Evolutionary conservation across 2,329 filamentous ascomycete species (phyloP).

Genomic region (Dactylellina haptotyla): DNA sequence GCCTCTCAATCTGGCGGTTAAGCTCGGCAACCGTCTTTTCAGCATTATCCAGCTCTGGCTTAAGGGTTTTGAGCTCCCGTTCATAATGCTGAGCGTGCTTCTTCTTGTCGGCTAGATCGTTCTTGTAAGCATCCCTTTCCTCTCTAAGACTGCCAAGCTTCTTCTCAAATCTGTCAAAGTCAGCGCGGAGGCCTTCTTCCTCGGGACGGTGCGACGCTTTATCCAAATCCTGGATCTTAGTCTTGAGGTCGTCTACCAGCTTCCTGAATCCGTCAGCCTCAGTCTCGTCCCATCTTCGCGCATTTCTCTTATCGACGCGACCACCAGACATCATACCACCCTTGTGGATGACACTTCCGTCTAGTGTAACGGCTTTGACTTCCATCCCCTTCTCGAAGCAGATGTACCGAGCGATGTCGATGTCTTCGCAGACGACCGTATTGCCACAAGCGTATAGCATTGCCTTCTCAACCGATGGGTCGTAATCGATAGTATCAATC

Average conservation of each 20-base stretch:
- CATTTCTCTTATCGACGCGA: slow-evolving; percentile 78
- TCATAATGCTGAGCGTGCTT: slow-evolving; percentile 80
- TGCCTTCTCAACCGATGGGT: slow-evolving; percentile 84
- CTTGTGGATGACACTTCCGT: slow-evolving; percentile 97
- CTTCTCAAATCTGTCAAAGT: slow-evolving; percentile 81
- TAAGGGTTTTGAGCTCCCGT: slow-evolving; percentile 77
- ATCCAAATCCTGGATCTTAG: slow-evolving; percentile 78
- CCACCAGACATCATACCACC: slow-evolving; percentile 97
- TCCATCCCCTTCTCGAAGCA: slow-evolving; percentile 85
- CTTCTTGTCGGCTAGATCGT: slow-evolving; percentile 84
- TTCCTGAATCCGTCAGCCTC: slow-evolving; percentile 82
- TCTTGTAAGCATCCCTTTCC: slow-evolving; percentile 73
- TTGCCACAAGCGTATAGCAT: slow-evolving; percentile 96
- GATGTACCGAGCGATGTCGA: slow-evolving; percentile 86
- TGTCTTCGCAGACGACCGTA: slow-evolving; percentile 89
- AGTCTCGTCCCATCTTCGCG: slow-evolving; percentile 86
- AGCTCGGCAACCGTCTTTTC: slow-evolving; percentile 73
- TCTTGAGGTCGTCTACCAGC: slow-evolving; percentile 69
- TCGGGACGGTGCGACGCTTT: slow-evolving; percentile 77
- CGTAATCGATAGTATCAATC: slow-evolving; percentile 96
- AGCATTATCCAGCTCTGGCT: slow-evolving; percentile 81
- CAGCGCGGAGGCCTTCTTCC: slow-evolving; percentile 82
- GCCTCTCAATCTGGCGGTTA: slow-evolving; percentile 67
- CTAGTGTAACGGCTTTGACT: slow-evolving; percentile 92
- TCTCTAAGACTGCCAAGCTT: slow-evolving; percentile 76